Base-by-base conservation (phyloP, 2,329 filamentous ascomycete species). In the Sphaerulina vaccinii region DNA sequence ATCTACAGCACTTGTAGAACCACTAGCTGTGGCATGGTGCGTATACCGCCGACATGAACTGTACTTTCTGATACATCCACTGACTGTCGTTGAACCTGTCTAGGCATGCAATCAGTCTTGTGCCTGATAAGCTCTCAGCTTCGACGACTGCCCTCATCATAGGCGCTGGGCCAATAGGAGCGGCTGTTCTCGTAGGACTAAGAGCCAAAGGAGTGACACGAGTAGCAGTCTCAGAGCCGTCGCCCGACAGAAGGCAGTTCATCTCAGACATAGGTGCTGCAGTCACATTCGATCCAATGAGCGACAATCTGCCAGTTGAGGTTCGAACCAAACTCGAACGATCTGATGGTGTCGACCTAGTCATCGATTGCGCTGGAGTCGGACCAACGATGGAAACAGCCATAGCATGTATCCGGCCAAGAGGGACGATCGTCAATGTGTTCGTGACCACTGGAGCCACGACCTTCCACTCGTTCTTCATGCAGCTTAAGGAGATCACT, bases 331-430 rank as follows among this genome's bases (percentile, higher is more conserved):
- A 32, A 5, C 22, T 44, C 33, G 8, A 35, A 10, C n/a, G 21
- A 15, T 16, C 39, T 3, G 44, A 53, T 6, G 44, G 44, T 18
- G 16, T 53, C 1, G 51, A 53, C 16, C 32, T 53, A 10, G 44
- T 53, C 7, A 49, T 49, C 33, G 51, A 53, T 27, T 53, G 51
- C 16, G 51, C 51, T 9, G 51, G 51, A 2, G 51, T 53, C 10
- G 46, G 44, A 19, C 37, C 38, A n/a, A 48, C 51, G 1, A 43
- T 53, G 38, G 39, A 53, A 22, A 49, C 51, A 3, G 51, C 45
- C n/a, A 38, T 53, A 8, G 38, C 44, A 13, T 39, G 44, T 24
- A 29, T 42, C 9, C 45, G 46, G 11, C 35, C 51, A 1, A 18
- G 39, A 32, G 38, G 39, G 16, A 53, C 44, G 13, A 27, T 53